Conservation (phyloP, 352 stramenopile genomes). For the Pythium plurisporium region DNA sequence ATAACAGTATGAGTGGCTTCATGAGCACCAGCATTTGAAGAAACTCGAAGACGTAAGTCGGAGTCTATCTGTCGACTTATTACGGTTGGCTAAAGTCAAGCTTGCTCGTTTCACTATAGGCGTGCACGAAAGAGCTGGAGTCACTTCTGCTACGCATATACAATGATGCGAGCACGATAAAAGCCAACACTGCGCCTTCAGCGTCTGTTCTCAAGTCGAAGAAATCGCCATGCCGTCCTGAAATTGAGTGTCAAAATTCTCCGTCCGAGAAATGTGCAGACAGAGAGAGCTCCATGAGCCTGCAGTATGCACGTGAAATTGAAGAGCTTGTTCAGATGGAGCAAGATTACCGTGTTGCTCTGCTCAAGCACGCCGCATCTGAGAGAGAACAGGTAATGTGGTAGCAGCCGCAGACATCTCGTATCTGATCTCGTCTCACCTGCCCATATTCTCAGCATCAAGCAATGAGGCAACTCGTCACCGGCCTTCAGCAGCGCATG, state of each 20-base stretch:
- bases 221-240: constrained; percentile 12
- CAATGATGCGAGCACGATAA: constrained; percentile 45
- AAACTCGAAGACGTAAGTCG: constrained; percentile 52
- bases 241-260: background rate
- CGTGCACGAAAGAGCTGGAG: constrained; percentile 58
- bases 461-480: constrained; percentile 50
- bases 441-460: constrained; percentile 29
- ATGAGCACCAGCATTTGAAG: constrained; percentile 57
- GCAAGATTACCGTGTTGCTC: constrained; percentile 40
- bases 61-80: background rate
- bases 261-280: background rate
- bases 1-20: constrained; percentile 59
- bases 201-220: constrained; percentile 18
- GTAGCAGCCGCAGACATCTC: too few species aligned
- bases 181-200: background rate
- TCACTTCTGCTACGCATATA: constrained; percentile 56
- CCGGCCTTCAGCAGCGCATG: constrained; percentile 10
- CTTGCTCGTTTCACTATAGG: constrained; percentile 26
- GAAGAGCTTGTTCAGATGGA: constrained; percentile 49
- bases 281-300: background rate
- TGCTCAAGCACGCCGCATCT: constrained; percentile 51
- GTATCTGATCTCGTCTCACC: background rate
- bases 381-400: constrained; percentile 35
- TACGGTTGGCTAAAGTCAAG: background rate
- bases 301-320: constrained; percentile 36